Evolutionary conservation across 2,329 filamentous ascomycete species (phyloP), one percentile per base, ranked within the genome.

Genomic region (Ceratocystis alfenasii): DNA sequence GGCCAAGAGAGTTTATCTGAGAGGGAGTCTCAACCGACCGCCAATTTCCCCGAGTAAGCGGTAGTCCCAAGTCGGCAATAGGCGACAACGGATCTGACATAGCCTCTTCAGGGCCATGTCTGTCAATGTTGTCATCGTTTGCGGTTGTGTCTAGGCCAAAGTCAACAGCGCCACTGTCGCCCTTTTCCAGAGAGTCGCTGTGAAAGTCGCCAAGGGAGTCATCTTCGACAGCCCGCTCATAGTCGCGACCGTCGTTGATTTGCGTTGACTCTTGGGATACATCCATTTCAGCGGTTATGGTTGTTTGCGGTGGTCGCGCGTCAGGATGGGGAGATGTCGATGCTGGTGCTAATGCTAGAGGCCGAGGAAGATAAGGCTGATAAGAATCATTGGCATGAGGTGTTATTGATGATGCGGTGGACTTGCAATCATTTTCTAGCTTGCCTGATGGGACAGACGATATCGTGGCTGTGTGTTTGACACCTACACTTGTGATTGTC

Each of bases 191-290:
- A 67, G 74, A 8, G 72, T 62, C 33, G 72, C 62, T 69, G 67
- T 48, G 71, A 71, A 48, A 70, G 70, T 25, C 67, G 15, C 17
- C 55, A 2, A n/a, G 41, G 17, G 57, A 53, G 53, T 33, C 70
- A 48, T 70, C 68, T 10, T 72, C 68, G 67, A 69, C 74, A 68
- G 73, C 79, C 76, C 69, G 76, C 74, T 79, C 78, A 69, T 85
- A 85, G 72, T 83, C 82, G 46, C 82, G 79, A 60, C 77, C 81
- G 57, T 79, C 77, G 69, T 85, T 85, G 67, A 78, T 75, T 72
- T 85, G 82, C 1, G 82, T 85, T 1, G 79, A 79, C 8, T 81
- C 68, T 15, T 69, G 63, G 22, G 68, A 69, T 25, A 62, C 45
- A 28, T 68, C 65, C 61, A 65, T 68, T 48, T n/a, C 25, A 25